These are phyloP conservation scores for Trichosporon sp. DNA, from an alignment of 1,284 basidiomycete genomes.

Conservation along the genomic window DNA sequence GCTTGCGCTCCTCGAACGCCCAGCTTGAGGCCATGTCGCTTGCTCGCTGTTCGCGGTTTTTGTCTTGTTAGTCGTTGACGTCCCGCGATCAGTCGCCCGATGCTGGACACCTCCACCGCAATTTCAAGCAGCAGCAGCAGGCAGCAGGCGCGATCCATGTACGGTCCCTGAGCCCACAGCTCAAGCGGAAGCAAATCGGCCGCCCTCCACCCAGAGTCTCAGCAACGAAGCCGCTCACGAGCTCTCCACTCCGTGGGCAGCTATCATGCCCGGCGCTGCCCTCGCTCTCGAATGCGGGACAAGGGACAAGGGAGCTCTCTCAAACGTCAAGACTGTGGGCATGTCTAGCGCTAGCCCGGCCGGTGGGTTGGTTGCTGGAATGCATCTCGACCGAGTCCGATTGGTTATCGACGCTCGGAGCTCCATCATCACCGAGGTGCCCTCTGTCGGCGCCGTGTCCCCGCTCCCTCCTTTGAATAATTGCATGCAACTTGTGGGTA, in stretches of 20 bases:
- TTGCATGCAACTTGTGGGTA: constrained; percentile 3
- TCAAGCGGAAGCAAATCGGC: background rate
- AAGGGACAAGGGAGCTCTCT: no score
- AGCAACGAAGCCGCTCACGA: no score
- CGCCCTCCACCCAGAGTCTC: background rate
- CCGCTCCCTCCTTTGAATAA: background rate
- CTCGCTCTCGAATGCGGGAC: no score
- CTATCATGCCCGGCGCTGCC: no score
- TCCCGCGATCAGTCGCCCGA: background rate
- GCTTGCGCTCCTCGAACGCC: constrained; percentile 40
- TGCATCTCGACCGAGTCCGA: no score
- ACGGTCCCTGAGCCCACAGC: background rate
- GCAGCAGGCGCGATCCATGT: background rate
- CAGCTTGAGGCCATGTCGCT: constrained; percentile 17
- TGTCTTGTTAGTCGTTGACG: background rate
- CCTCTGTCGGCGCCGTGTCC: no score
- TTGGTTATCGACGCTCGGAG: no score
- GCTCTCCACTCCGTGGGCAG: no score
- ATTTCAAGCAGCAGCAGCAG: background rate
- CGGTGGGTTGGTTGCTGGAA: no score
- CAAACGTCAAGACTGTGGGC: no score
- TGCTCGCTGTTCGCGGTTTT: background rate
- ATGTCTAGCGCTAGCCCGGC: no score
- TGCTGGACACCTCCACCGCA: background rate
- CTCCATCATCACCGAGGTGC: no score